Conservation (phyloP, 345 rosid genomes). For the Euclidium syriacum region DNA sequence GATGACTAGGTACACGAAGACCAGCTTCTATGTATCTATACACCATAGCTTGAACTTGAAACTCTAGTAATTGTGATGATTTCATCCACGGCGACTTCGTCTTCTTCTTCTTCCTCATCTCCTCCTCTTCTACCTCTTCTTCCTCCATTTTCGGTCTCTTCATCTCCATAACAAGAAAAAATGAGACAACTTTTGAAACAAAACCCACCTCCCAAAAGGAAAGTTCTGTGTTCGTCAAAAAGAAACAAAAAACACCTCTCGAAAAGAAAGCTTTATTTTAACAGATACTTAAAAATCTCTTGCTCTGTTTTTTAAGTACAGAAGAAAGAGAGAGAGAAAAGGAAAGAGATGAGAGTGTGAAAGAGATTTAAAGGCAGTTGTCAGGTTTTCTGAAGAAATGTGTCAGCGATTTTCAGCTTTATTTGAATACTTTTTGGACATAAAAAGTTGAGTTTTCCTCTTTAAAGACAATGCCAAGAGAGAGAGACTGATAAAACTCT, state of each 20-base stretch:
- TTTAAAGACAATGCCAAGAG: constrained; percentile 17
- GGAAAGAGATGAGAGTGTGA: constrained; percentile 19
- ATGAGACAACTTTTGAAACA: constrained; percentile 20
- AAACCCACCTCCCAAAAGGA: constrained; percentile 23
- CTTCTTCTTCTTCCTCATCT: constrained; percentile 12
- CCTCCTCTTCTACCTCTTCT: constrained; percentile 7
- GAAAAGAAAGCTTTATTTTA: too few relatives aligned
- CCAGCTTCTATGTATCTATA: constrained; percentile 46
- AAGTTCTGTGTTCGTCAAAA: too few relatives aligned
- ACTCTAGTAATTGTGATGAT: constrained; percentile 45
- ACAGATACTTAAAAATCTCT: not conserved
- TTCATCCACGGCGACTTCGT: constrained; percentile 30
- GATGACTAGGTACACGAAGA: constrained; percentile 44
- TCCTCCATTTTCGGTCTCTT: constrained; percentile 6
- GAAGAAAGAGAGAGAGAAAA: constrained; percentile 18
- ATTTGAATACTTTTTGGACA: constrained; percentile 33
- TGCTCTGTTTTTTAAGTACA: not conserved
- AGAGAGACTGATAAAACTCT: constrained; percentile 10
- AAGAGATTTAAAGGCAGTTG: constrained; percentile 28
- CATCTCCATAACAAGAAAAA: constrained; percentile 8
- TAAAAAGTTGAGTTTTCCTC: constrained; percentile 26
- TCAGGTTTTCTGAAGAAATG: constrained; percentile 28
- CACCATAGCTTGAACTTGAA: constrained; percentile 43
- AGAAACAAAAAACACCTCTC: constrained; percentile 24
- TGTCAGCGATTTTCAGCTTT: constrained; percentile 28